These are phyloP conservation scores for Cronartium ribicola DNA, from an alignment of 1,284 basidiomycete species.

Conservation along the genomic window DNA sequence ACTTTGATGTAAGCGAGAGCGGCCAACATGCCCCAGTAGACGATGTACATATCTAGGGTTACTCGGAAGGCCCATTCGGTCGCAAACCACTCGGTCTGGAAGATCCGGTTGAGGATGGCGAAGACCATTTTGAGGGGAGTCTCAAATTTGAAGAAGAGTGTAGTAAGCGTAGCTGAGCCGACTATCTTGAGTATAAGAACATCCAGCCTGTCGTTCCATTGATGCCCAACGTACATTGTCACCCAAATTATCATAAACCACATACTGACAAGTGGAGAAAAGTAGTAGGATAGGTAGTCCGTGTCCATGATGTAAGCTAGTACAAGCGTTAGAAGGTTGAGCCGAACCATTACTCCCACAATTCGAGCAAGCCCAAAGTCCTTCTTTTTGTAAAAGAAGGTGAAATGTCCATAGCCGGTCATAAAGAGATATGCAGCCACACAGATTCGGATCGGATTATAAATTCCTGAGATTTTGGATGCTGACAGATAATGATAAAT, in stretches of 20 bases:
- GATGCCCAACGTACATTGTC: conserved; percentile 67
- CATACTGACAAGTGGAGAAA: conserved; percentile 66
- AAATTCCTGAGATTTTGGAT: conserved; percentile 79
- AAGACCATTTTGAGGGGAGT: conserved; percentile 67
- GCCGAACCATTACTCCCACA: conserved; percentile 69
- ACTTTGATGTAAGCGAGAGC: conserved; percentile 70
- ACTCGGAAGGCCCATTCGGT: conserved; percentile 80
- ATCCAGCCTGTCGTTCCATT: conserved; percentile 65
- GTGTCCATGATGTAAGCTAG: conserved; percentile 85
- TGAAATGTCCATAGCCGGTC: conserved; percentile 64
- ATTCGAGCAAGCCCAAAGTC: conserved; percentile 71
- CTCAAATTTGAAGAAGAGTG: conserved; percentile 63
- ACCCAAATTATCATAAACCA: conserved; percentile 77
- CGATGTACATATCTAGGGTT: conserved; percentile 78
- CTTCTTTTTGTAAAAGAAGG: conserved; percentile 75
- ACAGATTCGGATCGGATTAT: conserved; percentile 78
- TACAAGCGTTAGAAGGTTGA: conserved; percentile 74
- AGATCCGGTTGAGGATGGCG: conserved; percentile 61
- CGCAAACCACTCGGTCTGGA: conserved; percentile 73
- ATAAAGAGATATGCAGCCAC: conserved; percentile 78
- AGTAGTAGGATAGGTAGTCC: conserved; percentile 82
- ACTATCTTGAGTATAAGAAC: conserved; percentile 69
- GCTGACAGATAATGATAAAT: conserved; percentile 84
- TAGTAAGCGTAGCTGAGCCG: conserved; percentile 62
- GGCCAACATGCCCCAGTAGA: conserved; percentile 76